These are phyloP conservation scores for Cyberlindnera amylophila DNA, from an alignment of 805 yeast species.

Conservation along the genomic window DNA sequence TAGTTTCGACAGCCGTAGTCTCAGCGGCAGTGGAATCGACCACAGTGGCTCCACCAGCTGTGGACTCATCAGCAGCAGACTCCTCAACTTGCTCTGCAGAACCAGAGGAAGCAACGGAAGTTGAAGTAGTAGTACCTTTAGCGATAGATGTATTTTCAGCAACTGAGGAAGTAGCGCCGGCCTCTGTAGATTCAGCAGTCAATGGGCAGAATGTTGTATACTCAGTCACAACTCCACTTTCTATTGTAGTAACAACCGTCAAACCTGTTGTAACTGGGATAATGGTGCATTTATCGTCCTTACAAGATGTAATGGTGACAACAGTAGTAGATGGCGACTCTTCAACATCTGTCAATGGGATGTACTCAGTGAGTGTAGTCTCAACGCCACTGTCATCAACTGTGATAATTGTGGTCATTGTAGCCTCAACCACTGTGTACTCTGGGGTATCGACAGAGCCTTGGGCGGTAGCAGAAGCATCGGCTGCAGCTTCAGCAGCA, in stretches of 20 bases:
- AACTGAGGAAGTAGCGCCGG: neutral
- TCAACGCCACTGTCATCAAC: constrained; percentile 8
- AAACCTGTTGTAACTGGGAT: constrained; percentile 16
- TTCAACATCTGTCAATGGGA: constrained; percentile 7
- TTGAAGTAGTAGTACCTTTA: too few relatives aligned
- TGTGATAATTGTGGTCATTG: constrained; percentile 5
- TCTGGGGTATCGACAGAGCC: constrained; percentile 7
- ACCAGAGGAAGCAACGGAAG: too few relatives aligned
- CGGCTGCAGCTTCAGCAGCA: constrained; percentile 1
- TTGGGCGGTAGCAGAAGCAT: neutral
- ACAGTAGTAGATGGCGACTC: constrained; percentile 20
- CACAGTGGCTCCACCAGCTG: too few relatives aligned
- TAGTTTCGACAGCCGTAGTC: neutral
- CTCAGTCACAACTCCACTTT: constrained; percentile 13
- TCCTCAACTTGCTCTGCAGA: neutral
- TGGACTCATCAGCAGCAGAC: neutral
- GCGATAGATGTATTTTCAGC: too few relatives aligned
- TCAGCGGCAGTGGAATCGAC: neutral
- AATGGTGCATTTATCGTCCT: constrained; percentile 11
- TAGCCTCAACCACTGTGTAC: constrained; percentile 3
- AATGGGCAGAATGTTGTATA: constrained; percentile 32
- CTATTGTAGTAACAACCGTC: constrained; percentile 11
- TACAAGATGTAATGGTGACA: constrained; percentile 13
- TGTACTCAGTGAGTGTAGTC: constrained; percentile 2
- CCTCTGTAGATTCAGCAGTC: constrained; percentile 1